Evolutionary conservation across 768 basidiomycete species (phyloP), one percentile per base, ranked within the genome.

Genomic region (Leccinum disarticulatum): DNA sequence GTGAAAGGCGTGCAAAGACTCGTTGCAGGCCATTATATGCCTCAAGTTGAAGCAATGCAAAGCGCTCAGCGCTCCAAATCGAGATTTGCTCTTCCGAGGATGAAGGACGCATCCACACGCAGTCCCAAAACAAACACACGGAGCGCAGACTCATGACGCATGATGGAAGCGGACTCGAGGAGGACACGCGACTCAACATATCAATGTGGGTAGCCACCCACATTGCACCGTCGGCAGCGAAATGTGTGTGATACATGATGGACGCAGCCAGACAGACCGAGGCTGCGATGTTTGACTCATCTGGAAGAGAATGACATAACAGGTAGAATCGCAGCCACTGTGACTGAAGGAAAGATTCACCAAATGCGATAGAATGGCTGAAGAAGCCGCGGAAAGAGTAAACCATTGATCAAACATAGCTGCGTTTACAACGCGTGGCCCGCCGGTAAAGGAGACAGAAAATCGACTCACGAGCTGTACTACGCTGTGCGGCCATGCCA

Each of bases 1-100:
- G 55, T 52, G 61, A 36, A 52, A 19, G 14, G 48, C 61, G n/a
- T 38, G 61, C 58, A 27, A 28, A 31, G 31, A 30, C 28, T 27
- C 17, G 28, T 15, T 54, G 56, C 5, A 47, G 52, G 22, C 27
- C 38, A 59, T 71, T 70, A 69, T 63, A 69, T 64, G 52, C 43
- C 36, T 41, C 57, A 46, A 30, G 41, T 1, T 43, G 41, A 19
- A 43, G 48, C 17, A 46, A 55, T 54, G 35, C 8, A 35, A 49
- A 59, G 59, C 35, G 6, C 25, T 60, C 47, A 59, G 59, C 38
- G 5, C 25, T 60, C 47, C 69, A 15, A 52, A 58, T 47, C 31
- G 52, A 30, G 52, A 48, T 38, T 27, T 50, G 49, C 47, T 49
- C n/a, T 31, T 56, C 36, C 59, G 54, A 31, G 38, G 46, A 35